Base-by-base conservation (phyloP, 208 protist genomes). In the Trypanosoma caninum region DNA sequence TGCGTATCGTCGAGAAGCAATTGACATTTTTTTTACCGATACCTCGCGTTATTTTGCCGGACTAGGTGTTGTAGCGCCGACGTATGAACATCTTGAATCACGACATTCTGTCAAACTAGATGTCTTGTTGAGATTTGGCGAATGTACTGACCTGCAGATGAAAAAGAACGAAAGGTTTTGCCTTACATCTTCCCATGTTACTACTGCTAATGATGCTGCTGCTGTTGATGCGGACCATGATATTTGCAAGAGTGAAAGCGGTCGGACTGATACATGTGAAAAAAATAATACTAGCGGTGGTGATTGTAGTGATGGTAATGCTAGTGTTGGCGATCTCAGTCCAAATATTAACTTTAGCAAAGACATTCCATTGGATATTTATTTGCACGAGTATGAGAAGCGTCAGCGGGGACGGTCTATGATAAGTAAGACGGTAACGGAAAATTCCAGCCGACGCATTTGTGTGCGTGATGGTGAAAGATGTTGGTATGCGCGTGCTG, bases 41-140 rank as follows among this genome's bases (percentile, higher is more conserved):
- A 79, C 80, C 8, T 92, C 78, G 38, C 70, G 70, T 28, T 93
- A 90, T 65, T 95, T 95, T 54, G 76, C 80, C 31, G 85, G 83
- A 10, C 69, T 93, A 25, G 75, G 75, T 44, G 74, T 89, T 8
- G 59, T 93, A 8, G 78, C 89, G 4, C 85, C 86, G 14, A 91
- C 89, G 13, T 95, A 87, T 62, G 78, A 84, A 50, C 84, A 95
- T 65, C 69, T 95, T 20, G 71, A 84, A 23, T 69, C 63, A 37
- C 74, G 78, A 27, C 74, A 72, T 25, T 31, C 55, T 6, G 68
- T 66, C 16, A 56, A 74, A 18, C 61, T 78, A 10, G 89, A 95
- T 59, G 53, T 93, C 4, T 66, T 95, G 31, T 65, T 74, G 50
- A 51, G 70, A 10, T 95, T 95, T 67, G 79, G 82, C 33, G 53